phyloP scores from a whole-genome alignment of 495 filamentous ascomycete genomes.

The Evernia prunastri region DNA sequence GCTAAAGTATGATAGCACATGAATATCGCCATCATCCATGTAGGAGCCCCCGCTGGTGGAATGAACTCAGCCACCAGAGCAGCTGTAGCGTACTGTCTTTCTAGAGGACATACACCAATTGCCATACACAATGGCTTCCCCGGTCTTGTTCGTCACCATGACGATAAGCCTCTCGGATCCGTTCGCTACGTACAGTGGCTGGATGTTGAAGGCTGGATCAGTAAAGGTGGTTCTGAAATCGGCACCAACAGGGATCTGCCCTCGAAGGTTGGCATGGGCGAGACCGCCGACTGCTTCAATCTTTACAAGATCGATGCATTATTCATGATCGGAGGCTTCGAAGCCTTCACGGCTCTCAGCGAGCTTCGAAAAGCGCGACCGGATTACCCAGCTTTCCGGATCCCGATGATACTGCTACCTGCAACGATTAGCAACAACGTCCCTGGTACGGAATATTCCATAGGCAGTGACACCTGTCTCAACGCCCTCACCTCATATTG shows the following conservation, averaged over 20 bases:
- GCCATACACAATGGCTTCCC: conserved; percentile 98
- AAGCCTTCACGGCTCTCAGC: conserved; percentile 87
- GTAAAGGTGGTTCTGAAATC: conserved; percentile 94
- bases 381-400: conserved; percentile 76
- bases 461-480: conserved; percentile 93
- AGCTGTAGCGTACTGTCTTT: conserved; percentile 89
- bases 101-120: conserved; percentile 84
- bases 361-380: conserved; percentile 75
- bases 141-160: conserved; percentile 85
- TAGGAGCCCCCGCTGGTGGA: conserved; percentile 91
- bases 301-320: conserved; percentile 84
- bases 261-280: conserved; percentile 71
- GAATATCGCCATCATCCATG: conserved; percentile 91
- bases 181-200: conserved; percentile 84
- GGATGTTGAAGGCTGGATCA: conserved; percentile 92
- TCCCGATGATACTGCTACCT: conserved; percentile 85
- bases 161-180: conserved; percentile 69
- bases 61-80: conserved; percentile 97
- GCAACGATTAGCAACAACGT: conserved; percentile 99
- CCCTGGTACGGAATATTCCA: conserved; percentile 92
- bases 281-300: conserved; percentile 77
- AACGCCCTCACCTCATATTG: conserved; percentile 97
- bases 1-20: conserved; percentile 53
- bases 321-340: conserved; percentile 92
- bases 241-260: conserved; percentile 94